A percentile compares a stretch with the other conserved stretches of the same genome.
Evolutionary conservation across 768 basidiomycete genomes (phyloP).

Genomic region (Tricholoma bakamatsutake): DNA sequence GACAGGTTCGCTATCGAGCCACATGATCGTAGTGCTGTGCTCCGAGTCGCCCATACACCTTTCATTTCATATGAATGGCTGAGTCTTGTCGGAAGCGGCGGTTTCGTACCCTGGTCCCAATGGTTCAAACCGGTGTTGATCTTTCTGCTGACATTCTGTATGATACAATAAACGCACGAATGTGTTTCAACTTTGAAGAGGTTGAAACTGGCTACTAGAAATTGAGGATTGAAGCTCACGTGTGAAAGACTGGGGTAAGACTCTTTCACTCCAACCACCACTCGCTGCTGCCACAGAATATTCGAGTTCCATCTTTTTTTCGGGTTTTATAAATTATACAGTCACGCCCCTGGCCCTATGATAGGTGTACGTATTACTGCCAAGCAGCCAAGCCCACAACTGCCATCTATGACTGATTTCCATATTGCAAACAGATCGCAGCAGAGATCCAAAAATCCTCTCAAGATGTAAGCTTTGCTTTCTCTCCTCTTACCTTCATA

Average conservation of each 20-base stretch:
- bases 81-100: too few species aligned
- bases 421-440: slow-evolving; percentile 6
- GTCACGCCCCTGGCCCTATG: not conserved
- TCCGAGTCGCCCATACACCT: too few species aligned
- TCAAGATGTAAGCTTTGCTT: slow-evolving; percentile 6
- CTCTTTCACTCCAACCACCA: not conserved
- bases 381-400: slow-evolving; percentile 9
- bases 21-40: too few species aligned
- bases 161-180: too few species aligned
- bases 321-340: not conserved
- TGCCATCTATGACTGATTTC: slow-evolving; percentile 6
- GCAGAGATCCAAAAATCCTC: slow-evolving; percentile 5
- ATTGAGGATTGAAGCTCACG: not conserved
- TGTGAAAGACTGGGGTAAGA: too few species aligned
- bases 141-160: too few species aligned
- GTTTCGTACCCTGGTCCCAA: too few species aligned
- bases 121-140: too few species aligned
- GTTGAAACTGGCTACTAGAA: not conserved
- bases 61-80: too few species aligned
- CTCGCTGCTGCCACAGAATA: too few species aligned
- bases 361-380: slow-evolving; percentile 4
- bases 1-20: too few species aligned
- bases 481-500: not conserved
- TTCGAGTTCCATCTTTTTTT: not conserved
- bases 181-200: too few species aligned